Evolutionary conservation across 192 early-diverging fungal species (phyloP), one percentile per base, ranked within the genome.

Genomic region (Diversispora epigaea): DNA sequence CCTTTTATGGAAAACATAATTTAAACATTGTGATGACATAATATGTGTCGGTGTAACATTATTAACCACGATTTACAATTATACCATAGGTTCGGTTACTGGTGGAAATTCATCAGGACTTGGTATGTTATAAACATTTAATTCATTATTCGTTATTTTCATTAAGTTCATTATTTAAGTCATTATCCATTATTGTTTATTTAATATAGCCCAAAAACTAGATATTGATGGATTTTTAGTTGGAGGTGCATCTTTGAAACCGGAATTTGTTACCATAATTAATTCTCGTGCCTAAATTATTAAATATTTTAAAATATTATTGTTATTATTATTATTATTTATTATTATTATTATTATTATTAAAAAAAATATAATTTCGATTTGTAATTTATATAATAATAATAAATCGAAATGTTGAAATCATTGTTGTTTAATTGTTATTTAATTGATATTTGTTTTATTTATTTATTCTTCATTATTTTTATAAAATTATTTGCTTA

Each of bases 151-250:
- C 25, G 25, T 32, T 21, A 4, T 25, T 0, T 58, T 1, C n/a
- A 25, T 21, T 21, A 3, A 25, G 22, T 19, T 21, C 12, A 54
- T 54, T 54, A 54, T 1, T 32, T 54, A 54, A 17, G 0, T 0
- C 10, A 17, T 52, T 52, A 54, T 54, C 2, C 49, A 12, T 54
- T 11, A 32, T 66, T 46, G 9, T 46, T 40, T 54, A 64, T 67
- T 55, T 64, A 43, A 47, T 70, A 47, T 61, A 78, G 85, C 86
- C 68, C 84, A 86, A 85, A 84, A 97, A 89, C 80, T 88, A 41
- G 96, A 99, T 81, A 91, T 99, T 73, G 97, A 99, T 80, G 98
- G 98, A 71, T 99, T 99, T 94, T 87, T 99, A 61, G 97, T 99
- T 66, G 98, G 98, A 81, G 98, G 98, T 79, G 98, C 98, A 69